Evolutionary conservation across 148 eudicot genomes (phyloP).

Genomic region (Amaranthus palmeri): DNA sequence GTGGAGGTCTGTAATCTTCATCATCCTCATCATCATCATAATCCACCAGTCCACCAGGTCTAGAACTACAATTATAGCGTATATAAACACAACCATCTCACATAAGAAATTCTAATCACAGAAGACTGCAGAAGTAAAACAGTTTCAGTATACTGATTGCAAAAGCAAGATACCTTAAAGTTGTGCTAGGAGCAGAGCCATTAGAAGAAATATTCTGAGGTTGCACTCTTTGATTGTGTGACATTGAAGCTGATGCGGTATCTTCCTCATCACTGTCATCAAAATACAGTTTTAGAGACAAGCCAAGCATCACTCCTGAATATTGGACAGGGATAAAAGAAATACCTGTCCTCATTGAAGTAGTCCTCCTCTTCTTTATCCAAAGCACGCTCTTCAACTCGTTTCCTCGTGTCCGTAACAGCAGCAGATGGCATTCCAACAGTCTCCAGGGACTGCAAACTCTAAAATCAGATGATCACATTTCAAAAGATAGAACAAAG

Average conservation of each 20-base stretch:
- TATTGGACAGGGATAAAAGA: background rate
- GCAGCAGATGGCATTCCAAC: conserved; percentile 39
- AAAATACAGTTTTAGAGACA: conserved; percentile 1
- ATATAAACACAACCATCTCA: conserved; percentile 4
- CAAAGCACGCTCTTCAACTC: conserved; percentile 77
- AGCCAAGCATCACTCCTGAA: background rate
- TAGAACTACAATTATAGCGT: conserved; percentile 33
- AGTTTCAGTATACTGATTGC: background rate
- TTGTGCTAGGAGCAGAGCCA: conserved; percentile 46
- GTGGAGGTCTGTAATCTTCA: conserved; percentile 90
- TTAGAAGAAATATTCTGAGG: conserved; percentile 47
- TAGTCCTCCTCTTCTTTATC: conserved; percentile 99
- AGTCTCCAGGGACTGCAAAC: conserved; percentile 65
- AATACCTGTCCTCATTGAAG: conserved; percentile 88
- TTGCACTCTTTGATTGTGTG: conserved; percentile 32
- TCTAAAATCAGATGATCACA: conserved; percentile 22
- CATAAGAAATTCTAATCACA: background rate
- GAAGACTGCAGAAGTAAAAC: background rate
- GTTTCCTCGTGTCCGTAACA: conserved; percentile 58
- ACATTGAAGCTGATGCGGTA: conserved; percentile 63
- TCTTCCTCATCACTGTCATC: conserved; percentile 86
- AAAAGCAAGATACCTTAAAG: conserved; percentile 49
- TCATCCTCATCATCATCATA: conserved; percentile 96
- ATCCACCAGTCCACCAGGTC: conserved; percentile 81
- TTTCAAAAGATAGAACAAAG: background rate